Evolutionary conservation across 177 flowering plant species (phyloP).

Genomic region (Telopea speciosissima): DNA sequence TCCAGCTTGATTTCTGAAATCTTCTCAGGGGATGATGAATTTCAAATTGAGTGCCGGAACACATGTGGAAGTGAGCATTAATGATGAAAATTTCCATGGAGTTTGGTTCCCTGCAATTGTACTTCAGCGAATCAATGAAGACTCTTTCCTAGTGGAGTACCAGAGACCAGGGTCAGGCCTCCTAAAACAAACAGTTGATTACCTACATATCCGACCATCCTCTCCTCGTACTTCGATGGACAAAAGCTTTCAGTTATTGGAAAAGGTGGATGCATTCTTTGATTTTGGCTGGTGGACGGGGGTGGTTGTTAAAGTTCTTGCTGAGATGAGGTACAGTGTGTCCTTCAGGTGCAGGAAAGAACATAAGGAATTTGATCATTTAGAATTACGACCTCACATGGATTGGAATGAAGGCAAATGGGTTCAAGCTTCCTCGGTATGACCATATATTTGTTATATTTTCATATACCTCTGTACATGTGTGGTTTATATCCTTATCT

Average conservation of each 20-base stretch:
- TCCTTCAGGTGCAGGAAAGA: constrained; percentile 26
- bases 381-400: constrained; percentile 34
- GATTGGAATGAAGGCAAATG: constrained; percentile 43
- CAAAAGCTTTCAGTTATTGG: constrained; percentile 28
- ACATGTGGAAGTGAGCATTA: constrained; percentile 31
- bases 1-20: not conserved
- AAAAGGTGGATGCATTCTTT: constrained; percentile 34
- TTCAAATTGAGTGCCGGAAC: not conserved
- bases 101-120: constrained; percentile 37
- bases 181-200: constrained; percentile 20
- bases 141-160: constrained; percentile 26
- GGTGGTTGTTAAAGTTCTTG: constrained; percentile 32
- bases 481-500: not conserved
- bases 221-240: constrained; percentile 31
- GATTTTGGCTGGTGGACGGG: constrained; percentile 48
- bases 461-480: not conserved
- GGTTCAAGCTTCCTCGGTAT: constrained; percentile 17
- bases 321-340: constrained; percentile 30
- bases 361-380: constrained; percentile 20
- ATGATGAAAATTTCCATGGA: constrained; percentile 14
- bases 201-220: constrained; percentile 31
- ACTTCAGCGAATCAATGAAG: constrained; percentile 13
- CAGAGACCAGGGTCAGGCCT: constrained; percentile 1
- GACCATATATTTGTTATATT: not conserved
- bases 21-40: not conserved